Evolutionary conservation across 73 alveolate species (phyloP).

Genomic region (Stentor coeruleus): DNA sequence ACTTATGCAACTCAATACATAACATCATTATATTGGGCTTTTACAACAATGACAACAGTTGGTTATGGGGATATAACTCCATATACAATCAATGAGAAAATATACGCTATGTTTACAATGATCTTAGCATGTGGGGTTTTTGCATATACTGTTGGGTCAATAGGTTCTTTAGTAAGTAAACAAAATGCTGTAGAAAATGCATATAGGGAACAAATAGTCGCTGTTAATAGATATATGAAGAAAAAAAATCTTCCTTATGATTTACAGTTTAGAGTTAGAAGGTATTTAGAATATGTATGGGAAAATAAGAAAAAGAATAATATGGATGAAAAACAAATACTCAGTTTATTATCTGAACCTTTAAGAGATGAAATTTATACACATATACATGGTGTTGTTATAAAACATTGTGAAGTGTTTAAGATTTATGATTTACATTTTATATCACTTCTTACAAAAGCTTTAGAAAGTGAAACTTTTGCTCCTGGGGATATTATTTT

Average conservation of each 20-base stretch:
- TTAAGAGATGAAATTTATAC: constrained; percentile 22
- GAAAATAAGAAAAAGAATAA: constrained; percentile 33
- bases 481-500: constrained; percentile 48
- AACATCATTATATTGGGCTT: constrained; percentile 61
- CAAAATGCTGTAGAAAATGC: constrained; percentile 31
- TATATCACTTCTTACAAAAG: constrained; percentile 9
- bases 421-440: constrained; percentile 25
- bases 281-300: constrained; percentile 52
- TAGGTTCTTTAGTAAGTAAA: constrained; percentile 50
- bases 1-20: constrained; percentile 42
- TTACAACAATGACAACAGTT: constrained; percentile 72
- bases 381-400: constrained; percentile 22
- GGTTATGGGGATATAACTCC: constrained; percentile 77
- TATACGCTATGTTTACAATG: constrained; percentile 55
- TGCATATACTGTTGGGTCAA: constrained; percentile 70
- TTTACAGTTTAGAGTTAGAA: constrained; percentile 42
- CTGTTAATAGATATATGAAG: constrained; percentile 46
- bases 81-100: constrained; percentile 40
- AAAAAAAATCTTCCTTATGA: constrained; percentile 50
- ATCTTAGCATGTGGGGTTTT: constrained; percentile 70
- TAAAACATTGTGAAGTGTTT: not conserved
- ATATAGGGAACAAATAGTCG: constrained; percentile 35
- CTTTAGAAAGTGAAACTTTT: constrained; percentile 30
- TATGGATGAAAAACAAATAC: constrained; percentile 26
- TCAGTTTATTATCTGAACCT: constrained; percentile 9